Evolutionary conservation across 306 rosid species (phyloP), one percentile per base, ranked within the genome.

Genomic region (Casuarina cunninghamiana): DNA sequence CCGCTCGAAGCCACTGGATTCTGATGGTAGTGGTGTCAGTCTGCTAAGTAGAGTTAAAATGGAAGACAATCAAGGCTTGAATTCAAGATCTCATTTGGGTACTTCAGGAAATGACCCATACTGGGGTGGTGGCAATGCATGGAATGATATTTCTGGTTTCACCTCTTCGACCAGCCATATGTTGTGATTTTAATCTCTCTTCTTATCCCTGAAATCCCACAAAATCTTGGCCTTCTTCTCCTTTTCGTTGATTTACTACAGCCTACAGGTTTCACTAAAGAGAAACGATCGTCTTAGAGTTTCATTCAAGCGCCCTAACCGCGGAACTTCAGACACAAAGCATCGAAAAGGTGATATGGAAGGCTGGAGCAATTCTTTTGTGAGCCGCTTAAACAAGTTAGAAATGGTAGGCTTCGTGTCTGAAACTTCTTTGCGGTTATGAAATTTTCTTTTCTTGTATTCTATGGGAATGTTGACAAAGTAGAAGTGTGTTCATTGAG

Each of bases 71-170:
- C 89, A 87, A 82, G 90, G 89, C 39, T 41, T 91, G 81, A 86
- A 83, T 84, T 62, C 88, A 12, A 87, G 89, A 55, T 91, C 79
- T 73, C 83, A 86, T 46, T 80, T 83, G 89, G 87, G 85, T 41
- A 74, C 79, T 78, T 83, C 80, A 2, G 88, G 88, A 80, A 85
- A 80, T 81, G 83, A 83, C 73, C 85, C 79, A 48, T 83, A 83
- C 71, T 87, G 87, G 73, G 79, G 54, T 39, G 79, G 75, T 50
- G 60, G 78, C 17, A 87, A 72, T 84, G 87, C 90, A 79, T 91
- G 98, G 98, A 85, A 73, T 71, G 87, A 88, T 72, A 78, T 85
- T 76, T 90, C 92, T 63, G 84, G 84, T 85, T 91, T 93, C 87
- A 63, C 84, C 60, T 84, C 90, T 39, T 82, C 96, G 38, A 78